Conservation (phyloP, 768 basidiomycete genomes). For the Podaxis rugospora region DNA sequence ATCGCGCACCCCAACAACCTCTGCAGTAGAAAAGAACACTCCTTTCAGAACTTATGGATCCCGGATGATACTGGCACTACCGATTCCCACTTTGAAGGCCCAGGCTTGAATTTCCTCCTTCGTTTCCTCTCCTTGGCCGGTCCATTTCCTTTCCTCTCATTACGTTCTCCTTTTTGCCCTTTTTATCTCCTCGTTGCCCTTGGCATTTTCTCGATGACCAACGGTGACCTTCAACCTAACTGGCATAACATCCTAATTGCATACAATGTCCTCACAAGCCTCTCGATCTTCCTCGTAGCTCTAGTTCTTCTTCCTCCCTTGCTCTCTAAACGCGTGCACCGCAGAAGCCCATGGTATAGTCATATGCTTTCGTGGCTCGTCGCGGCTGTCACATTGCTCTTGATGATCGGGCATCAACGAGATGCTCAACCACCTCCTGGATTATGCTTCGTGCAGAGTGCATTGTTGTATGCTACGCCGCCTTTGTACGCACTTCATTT, state of each 20-base stretch:
- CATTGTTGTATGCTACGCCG: constrained; percentile 1
- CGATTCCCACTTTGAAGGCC: not conserved
- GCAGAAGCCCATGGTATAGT: constrained; percentile 5
- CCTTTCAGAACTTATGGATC: not conserved
- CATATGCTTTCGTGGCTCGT: constrained; percentile 9
- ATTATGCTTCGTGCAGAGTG: constrained; percentile 7
- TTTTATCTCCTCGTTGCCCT: not conserved
- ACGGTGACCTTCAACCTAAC: not conserved
- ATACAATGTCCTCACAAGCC: not conserved
- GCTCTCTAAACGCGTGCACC: not conserved
- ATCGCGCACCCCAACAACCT: not conserved
- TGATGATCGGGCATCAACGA: constrained; percentile 3
- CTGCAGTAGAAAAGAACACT: not conserved
- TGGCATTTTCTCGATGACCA: not conserved
- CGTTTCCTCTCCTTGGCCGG: not conserved
- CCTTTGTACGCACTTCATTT: not conserved
- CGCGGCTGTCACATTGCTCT: not conserved
- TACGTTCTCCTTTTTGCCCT: not conserved
- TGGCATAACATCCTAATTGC: not conserved
- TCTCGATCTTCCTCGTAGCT: not conserved
- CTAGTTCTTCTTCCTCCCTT: constrained; percentile 2
- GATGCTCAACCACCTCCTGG: not conserved
- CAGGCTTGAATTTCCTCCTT: not conserved
- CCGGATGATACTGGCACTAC: not conserved
- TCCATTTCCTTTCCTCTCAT: not conserved